Conservation (phyloP, 192 early-diverging fungal genomes). For the Chytriomyces sp. region DNA sequence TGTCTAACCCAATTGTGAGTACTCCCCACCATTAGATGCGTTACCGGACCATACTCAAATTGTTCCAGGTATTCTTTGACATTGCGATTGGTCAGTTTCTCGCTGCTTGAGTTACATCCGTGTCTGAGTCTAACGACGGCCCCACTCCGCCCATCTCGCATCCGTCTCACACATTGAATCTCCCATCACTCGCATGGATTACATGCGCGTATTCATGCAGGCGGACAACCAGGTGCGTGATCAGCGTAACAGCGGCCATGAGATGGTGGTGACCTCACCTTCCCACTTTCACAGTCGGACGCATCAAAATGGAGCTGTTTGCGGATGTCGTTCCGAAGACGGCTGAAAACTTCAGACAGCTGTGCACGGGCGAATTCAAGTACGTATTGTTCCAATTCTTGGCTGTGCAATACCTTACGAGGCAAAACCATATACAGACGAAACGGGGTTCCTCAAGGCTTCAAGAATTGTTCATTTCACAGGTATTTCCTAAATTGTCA, state of each 20-base stretch:
- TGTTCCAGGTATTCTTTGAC: slow-evolving; percentile 74
- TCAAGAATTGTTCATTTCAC: slow-evolving; percentile 82
- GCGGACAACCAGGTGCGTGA: slow-evolving; percentile 44
- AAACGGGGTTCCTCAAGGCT: slow-evolving; percentile 83
- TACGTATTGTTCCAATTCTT: slow-evolving; percentile 8
- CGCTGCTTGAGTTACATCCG: background rate
- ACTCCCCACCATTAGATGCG: background rate
- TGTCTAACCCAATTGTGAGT: slow-evolving; percentile 18
- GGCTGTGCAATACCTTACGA: background rate
- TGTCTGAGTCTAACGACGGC: background rate
- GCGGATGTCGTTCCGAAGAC: slow-evolving; percentile 87
- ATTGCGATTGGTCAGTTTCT: slow-evolving; percentile 69
- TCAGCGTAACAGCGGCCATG: background rate
- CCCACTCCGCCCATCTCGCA: background rate
- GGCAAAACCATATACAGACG: slow-evolving; percentile 39
- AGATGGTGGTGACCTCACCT: background rate
- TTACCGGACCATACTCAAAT: background rate
- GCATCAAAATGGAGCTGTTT: slow-evolving; percentile 65
- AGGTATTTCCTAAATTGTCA: slow-evolving; percentile 39
- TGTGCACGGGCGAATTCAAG: slow-evolving; percentile 89
- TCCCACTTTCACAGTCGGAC: slow-evolving; percentile 34
- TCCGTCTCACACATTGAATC: no score
- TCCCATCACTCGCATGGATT: background rate
- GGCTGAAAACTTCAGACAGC: slow-evolving; percentile 94
- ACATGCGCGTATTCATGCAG: slow-evolving; percentile 10